phyloP scores from a whole-genome alignment of 169 alveolate genomes.

The Eimeria necatrix region DNA sequence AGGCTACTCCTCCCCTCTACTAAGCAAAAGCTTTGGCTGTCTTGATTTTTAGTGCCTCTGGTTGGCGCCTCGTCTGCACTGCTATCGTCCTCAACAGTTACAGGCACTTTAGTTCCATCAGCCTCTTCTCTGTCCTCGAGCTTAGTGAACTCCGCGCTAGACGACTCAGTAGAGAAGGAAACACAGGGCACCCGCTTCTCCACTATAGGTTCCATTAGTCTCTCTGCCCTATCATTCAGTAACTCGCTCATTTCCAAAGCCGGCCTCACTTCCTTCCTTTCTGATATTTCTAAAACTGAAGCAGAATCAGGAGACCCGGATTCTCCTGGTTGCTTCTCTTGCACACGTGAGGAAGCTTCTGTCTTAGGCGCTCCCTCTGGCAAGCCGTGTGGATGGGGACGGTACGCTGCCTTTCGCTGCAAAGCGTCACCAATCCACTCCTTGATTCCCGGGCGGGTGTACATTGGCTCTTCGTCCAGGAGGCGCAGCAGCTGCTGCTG shows the following conservation, averaged over 20 bases:
- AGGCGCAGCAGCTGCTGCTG: conserved; percentile 74
- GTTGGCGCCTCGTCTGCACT: conserved; percentile 64
- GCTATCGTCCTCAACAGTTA: conserved; percentile 70
- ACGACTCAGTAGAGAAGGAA: conserved; percentile 63
- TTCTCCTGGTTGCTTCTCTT: neutral
- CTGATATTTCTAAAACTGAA: neutral
- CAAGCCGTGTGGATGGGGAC: conserved; percentile 75
- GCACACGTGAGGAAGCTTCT: neutral
- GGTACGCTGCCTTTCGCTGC: conserved; percentile 70
- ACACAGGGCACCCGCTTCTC: conserved; percentile 27
- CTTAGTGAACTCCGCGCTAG: conserved; percentile 51
- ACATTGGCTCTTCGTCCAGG: conserved; percentile 74
- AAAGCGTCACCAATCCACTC: conserved; percentile 72
- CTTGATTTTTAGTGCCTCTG: neutral
- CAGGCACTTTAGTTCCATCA: conserved; percentile 44
- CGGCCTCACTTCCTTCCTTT: neutral
- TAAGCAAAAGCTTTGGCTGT: neutral
- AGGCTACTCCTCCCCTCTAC: neutral
- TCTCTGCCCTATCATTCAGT: conserved; percentile 18
- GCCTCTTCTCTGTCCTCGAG: conserved; percentile 28
- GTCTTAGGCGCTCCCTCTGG: neutral
- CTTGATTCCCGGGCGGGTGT: conserved; percentile 68
- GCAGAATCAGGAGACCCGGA: neutral
- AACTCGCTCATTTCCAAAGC: conserved; percentile 58
- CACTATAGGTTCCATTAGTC: conserved; percentile 46